Evolutionary conservation across 345 rosid genomes (phyloP).

Genomic region (Toxicodendron radicans): DNA sequence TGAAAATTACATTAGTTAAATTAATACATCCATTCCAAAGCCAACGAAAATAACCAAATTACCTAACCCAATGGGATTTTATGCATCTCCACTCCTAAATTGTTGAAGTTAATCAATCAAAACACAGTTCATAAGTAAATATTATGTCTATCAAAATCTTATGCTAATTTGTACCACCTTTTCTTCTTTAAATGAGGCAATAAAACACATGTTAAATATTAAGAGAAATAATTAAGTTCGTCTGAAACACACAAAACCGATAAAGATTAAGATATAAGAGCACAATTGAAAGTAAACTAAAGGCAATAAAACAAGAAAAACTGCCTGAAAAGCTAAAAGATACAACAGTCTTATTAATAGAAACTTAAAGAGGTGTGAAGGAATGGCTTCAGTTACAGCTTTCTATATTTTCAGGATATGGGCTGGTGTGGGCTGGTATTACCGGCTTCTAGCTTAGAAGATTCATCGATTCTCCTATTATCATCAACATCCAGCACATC

Average conservation of each 20-base stretch:
- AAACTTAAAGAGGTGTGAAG: neutral
- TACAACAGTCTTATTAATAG: slow-evolving; percentile 12
- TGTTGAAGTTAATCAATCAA: no score
- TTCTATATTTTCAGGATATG: slow-evolving; percentile 23
- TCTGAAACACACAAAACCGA: neutral
- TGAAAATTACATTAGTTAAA: no score
- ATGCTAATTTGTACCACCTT: neutral
- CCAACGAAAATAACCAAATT: no score
- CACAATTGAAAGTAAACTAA: neutral
- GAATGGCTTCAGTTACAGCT: slow-evolving; percentile 17
- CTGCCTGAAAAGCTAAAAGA: neutral
- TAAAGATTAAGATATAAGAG: neutral
- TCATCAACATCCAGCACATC: slow-evolving; percentile 79
- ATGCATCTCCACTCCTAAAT: no score
- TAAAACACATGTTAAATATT: neutral
- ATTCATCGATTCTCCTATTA: slow-evolving; percentile 52
- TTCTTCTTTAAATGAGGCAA: neutral
- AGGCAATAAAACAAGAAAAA: neutral
- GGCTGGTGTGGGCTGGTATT: slow-evolving; percentile 29
- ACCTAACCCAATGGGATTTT: no score
- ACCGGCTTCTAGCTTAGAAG: slow-evolving; percentile 41
- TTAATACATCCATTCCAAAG: no score
- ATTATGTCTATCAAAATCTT: neutral
- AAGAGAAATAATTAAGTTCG: neutral
- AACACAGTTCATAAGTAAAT: no score